Base-by-base conservation (phyloP, 345 rosid species). In the Bruguiera sexangula region DNA sequence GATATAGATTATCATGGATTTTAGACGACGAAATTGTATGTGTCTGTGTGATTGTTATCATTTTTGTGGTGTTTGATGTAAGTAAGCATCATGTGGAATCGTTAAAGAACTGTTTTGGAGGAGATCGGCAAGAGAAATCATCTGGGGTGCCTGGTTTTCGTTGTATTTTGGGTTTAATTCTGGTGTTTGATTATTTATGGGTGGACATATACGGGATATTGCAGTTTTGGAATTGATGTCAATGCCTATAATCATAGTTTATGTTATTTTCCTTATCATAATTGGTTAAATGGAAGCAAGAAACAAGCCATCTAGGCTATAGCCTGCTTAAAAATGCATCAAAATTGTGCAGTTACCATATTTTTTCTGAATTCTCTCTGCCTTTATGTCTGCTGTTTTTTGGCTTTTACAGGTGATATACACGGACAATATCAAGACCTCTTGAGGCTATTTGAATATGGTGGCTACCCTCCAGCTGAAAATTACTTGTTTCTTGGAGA, bases 391-490 rank as follows among this genome's bases (percentile, higher is more conserved):
- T 77, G 26, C 75, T 55, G n/a, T 62, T 65, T 6, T 46, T 34
- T 22, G 57, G 62, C 34, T 68, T 13, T 78, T 77, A 29, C 86
- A 94, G 98, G 98, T 78, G 98, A 94, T 74, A 82, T 91, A 56
- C 98, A 94, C 69, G 98, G 98, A 69, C 98, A 94, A 65, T 94
- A 88, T 75, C 98, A 83, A 82, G 99, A 95, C 75, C 99, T 95
- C 22, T 80, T 95, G 43, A 88, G 96, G 82, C 68, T 95, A 37
- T 88, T 95, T 18, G 96, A 95, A 67, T 82, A 84, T 37, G 98
- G 96, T 39, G 97, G 97, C 62, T 88, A 90, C 78, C 99, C 99
- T 63, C 98, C 99, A 6, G 69, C 96, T 39, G 89, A 94, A 31
- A 90, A 84, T 86, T 96, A 96, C 73, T 87, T 92, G 67, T 96